Evolutionary conservation across 345 rosid genomes (phyloP).

Genomic region (Camelina hispida): DNA sequence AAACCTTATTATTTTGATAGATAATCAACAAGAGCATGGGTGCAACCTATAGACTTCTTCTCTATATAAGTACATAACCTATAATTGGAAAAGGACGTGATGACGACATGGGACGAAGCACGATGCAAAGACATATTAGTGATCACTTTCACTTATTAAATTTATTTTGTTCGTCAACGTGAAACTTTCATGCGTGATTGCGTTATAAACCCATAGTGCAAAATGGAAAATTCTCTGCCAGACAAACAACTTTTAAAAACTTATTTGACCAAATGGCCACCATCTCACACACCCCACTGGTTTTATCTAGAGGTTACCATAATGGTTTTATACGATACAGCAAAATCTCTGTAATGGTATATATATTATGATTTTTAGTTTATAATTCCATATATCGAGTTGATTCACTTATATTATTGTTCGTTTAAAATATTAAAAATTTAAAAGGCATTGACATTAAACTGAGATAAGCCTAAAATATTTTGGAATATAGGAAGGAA

Average conservation of each 20-base stretch:
- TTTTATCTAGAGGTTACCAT: slow-evolving; percentile 8
- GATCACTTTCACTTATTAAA: slow-evolving; percentile 13
- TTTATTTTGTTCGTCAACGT: slow-evolving; percentile 30
- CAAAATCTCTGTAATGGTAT: background rate
- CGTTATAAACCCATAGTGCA: slow-evolving; percentile 5
- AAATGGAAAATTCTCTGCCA: background rate
- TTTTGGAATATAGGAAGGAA: background rate
- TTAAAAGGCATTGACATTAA: background rate
- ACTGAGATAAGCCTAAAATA: slow-evolving; percentile 12
- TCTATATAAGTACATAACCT: slow-evolving; percentile 2
- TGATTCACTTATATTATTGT: background rate
- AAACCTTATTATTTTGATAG: background rate
- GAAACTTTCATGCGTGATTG: slow-evolving; percentile 27
- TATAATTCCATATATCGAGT: slow-evolving; percentile 4
- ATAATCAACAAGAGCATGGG: slow-evolving; percentile 17
- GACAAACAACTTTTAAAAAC: background rate
- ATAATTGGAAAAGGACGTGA: slow-evolving; percentile 41
- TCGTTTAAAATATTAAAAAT: slow-evolving; percentile 1
- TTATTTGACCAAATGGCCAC: slow-evolving; percentile 7
- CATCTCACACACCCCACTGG: slow-evolving; percentile 4
- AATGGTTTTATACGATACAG: background rate
- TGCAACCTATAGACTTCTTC: slow-evolving; percentile 20
- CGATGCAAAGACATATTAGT: slow-evolving; percentile 33
- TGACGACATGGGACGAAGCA: slow-evolving; percentile 37
- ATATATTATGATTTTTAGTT: no score